Evolutionary conservation across 2,329 filamentous ascomycete species (phyloP).

Genomic region (Metarhizium humberi): DNA sequence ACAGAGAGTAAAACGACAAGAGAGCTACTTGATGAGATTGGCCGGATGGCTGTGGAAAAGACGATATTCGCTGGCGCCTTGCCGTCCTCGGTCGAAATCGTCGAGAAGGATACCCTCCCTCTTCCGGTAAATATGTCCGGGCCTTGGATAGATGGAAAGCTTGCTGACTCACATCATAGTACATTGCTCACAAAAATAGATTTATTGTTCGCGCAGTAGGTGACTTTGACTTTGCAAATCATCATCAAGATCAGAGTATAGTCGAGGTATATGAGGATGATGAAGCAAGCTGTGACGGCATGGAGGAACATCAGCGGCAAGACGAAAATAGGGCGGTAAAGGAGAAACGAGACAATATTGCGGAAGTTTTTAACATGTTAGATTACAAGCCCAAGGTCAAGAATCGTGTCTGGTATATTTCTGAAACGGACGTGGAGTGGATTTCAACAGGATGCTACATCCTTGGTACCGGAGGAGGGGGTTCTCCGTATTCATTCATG

Average conservation of each 20-base stretch:
- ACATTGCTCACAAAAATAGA: neutral
- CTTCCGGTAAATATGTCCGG: neutral
- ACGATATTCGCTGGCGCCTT: neutral
- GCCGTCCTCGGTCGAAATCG: neutral
- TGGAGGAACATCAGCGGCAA: neutral
- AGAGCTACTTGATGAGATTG: too few species aligned
- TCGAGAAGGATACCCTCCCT: neutral
- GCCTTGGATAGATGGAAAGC: neutral
- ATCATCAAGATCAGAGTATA: neutral
- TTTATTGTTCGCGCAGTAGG: neutral
- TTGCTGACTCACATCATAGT: neutral
- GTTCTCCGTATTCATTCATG: too few species aligned
- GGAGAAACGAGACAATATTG: neutral
- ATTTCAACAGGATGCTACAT: too few species aligned
- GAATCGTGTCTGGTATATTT: too few species aligned
- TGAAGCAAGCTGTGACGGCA: neutral
- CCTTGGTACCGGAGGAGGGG: too few species aligned
- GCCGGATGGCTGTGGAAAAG: too few species aligned
- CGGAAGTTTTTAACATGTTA: neutral
- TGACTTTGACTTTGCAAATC: neutral
- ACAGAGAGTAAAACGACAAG: conserved; percentile 24
- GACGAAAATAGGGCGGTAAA: neutral
- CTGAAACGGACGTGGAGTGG: too few species aligned
- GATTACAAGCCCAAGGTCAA: neutral
- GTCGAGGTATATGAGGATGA: neutral